These are phyloP conservation scores for Gelatoporia subvermispora DNA, from an alignment of 768 basidiomycete genomes.

Conservation along the genomic window DNA sequence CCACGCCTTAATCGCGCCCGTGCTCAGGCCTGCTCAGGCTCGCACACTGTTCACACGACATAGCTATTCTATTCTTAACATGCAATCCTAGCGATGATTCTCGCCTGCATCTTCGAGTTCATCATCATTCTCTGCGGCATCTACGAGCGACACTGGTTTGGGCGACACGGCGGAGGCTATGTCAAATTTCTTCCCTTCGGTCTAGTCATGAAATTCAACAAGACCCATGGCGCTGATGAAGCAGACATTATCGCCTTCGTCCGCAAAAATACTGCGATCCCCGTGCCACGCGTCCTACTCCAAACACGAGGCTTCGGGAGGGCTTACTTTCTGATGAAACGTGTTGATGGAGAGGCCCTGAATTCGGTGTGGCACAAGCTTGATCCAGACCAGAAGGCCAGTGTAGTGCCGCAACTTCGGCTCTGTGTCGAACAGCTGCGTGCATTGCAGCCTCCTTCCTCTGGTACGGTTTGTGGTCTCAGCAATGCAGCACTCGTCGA, in stretches of 20 bases:
- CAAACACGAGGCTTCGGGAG: not conserved
- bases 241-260: constrained; percentile 11
- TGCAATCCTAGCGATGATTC: too few relatives aligned
- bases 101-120: too few relatives aligned
- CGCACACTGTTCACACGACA: too few relatives aligned
- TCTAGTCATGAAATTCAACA: too few relatives aligned
- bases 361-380: not conserved
- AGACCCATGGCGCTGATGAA: not conserved
- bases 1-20: too few relatives aligned
- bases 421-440: not conserved
- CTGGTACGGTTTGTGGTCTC: not conserved
- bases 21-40: too few relatives aligned
- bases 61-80: too few relatives aligned
- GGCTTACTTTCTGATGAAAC: constrained; percentile 1
- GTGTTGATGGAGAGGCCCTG: not conserved
- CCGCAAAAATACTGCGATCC: constrained; percentile 14
- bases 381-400: not conserved
- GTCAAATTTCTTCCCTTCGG: too few relatives aligned
- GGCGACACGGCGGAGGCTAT: too few relatives aligned
- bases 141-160: too few relatives aligned
- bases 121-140: too few relatives aligned
- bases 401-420: not conserved
- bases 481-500: not conserved
- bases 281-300: constrained; percentile 12
- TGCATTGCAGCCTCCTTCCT: not conserved